Base-by-base conservation (phyloP, 2,329 filamentous ascomycete species). In the Ophiostoma australiae region DNA sequence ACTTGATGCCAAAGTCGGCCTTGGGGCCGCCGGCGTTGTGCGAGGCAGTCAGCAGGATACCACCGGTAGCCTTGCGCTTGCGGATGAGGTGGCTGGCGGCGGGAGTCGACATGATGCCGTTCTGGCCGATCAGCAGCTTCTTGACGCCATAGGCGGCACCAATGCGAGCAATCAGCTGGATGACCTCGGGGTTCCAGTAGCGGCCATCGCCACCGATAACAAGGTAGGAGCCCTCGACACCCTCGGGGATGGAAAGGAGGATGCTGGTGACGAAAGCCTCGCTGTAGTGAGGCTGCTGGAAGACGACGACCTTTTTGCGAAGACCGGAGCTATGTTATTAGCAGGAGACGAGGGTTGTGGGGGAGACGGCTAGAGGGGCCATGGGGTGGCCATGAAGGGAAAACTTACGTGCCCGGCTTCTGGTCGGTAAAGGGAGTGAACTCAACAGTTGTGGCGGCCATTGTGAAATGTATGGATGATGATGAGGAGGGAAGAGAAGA, bases 1-100 rank as follows among this genome's bases (percentile, higher is more conserved):
- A 99, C 85, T 99, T 99, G 89, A 99, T 99, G 77, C 95, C 95
- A 77, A 99, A 99, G 82, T 99, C 95, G 80, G 95, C 91, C 76
- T 88, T 91, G 73, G 95, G 95, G 69, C 94, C 95, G 81, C 95
- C 95, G 73, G 95, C 94, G 84, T 99, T 99, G 86, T 99, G 95
- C 80, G 93, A 97, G 76, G 95, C 95, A 74, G 95, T 99, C 82
- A 99, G 84, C 73, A 99, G 86, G 78, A 99, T 99, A 79, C 95
- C 95, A 78, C 95, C 95, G 23, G 95, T 99, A 72, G 95, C 95
- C 82, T 95, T 92, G 78, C 92, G 89, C 83, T 97, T 94, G 77
- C 95, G 90, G 79, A 99, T 99, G 78, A 99, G 82, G 83, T 99
- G 93, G 81, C 93, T 97, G 76, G 95, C 94, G 74, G 95, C 95